Evolutionary conservation across 169 alveolate species (phyloP), one percentile per base, ranked within the genome.

Genomic region (Plasmodium cynomolgi): DNA sequence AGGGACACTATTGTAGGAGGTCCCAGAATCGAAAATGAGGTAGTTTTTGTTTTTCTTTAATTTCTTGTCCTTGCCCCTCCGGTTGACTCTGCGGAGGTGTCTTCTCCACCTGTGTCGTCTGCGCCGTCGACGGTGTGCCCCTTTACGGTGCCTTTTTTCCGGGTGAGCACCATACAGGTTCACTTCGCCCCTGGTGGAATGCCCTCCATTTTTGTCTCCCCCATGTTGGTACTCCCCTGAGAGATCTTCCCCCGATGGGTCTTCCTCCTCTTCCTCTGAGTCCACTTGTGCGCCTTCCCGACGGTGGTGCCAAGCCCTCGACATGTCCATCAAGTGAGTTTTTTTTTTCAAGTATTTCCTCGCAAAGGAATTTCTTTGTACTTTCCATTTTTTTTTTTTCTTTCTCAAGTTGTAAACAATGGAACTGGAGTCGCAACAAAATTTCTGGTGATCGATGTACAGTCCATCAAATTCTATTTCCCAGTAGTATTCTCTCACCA

Each of bases 1-100:
- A 6, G 99, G 99, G 84, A 97, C 93, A 50, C 98, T 98, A 81
- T 97, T 97, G 86, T 96, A 97, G 81, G 98, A 95, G 0, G 99
- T 98, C 15, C 99, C 99, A n/a, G 98, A 97, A 83, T 98, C 99
- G 54, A 98, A 96, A 39, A 98, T 96, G 17, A 97, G 97, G 93
- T 97, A 98, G 50, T 97, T 96, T 29, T 96, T 92, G 11, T 95
- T 92, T 17, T 62, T 41, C 13, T 79, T 88, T 26, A 86, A 50
- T 47, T 77, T 77, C n/a, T 80, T 37, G 20, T 50, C 80, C 37
- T 85, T 33, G 9, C 58, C 9, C 11, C 56, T 13, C 4, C 17
- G 26, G 29, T 75, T 31, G 44, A 4, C 56, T 68, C 37, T 68
- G 15, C 37, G 20, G n/a, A 20, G 54, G 47, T 75, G 56, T 39